A percentile compares a stretch with the other conserved stretches of the same genome.
Evolutionary conservation across 2,329 filamentous ascomycete genomes (phyloP).

Genomic region (Nannizziopsis arthrosporioides): DNA sequence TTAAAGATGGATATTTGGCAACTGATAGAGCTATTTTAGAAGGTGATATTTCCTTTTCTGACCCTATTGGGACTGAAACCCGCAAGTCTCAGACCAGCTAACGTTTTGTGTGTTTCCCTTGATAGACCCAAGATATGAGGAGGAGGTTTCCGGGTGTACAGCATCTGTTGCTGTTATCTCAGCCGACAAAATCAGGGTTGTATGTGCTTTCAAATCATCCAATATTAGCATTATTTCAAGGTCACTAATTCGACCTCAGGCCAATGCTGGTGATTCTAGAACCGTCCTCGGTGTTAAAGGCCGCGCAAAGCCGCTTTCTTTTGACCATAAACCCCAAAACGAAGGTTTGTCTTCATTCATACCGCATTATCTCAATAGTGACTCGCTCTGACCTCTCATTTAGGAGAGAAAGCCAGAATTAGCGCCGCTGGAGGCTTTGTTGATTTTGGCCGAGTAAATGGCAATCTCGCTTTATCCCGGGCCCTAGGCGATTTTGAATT

Average conservation of each 20-base stretch:
- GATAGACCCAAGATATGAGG: conserved; percentile 87
- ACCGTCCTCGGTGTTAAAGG: conserved; percentile 93
- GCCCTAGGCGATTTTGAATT: conserved; percentile 99
- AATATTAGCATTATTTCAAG: conserved; percentile 12
- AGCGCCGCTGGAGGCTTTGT: conserved; percentile 93
- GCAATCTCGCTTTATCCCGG: conserved; percentile 89
- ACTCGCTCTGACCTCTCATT: conserved; percentile 10
- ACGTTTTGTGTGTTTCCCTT: conserved; percentile 16
- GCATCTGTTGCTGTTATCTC: conserved; percentile 84
- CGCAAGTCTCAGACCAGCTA: neutral
- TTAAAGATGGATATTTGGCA: conserved; percentile 94
- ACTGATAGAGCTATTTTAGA: conserved; percentile 92
- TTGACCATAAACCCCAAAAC: conserved; percentile 97
- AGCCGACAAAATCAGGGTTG: conserved; percentile 84
- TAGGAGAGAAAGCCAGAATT: conserved; percentile 91
- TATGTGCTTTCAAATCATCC: conserved; percentile 43
- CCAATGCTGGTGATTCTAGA: conserved; percentile 92
- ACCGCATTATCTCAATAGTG: neutral
- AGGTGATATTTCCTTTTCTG: conserved; percentile 48
- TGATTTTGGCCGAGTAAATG: conserved; percentile 96
- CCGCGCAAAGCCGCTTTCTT: conserved; percentile 92
- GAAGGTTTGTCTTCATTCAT: conserved; percentile 52
- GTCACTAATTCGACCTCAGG: conserved; percentile 43
- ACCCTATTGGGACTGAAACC: neutral
- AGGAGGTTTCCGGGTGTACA: conserved; percentile 96